These are phyloP conservation scores for Coniosporium tulheliwenetii DNA, from an alignment of 2,329 filamentous ascomycete species.

Conservation along the genomic window DNA sequence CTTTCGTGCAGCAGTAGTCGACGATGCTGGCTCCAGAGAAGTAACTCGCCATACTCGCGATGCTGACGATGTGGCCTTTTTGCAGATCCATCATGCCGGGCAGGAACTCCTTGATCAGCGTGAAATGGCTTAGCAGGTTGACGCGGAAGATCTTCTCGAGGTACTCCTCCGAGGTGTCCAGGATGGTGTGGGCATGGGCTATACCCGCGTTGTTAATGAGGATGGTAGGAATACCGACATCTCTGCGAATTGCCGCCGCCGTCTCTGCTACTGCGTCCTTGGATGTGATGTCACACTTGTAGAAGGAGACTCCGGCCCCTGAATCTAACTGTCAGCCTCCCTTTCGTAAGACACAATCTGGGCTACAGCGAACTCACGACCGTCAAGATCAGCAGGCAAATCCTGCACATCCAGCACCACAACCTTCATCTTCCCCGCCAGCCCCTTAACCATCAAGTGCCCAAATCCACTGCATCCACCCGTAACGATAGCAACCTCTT, in stretches of 20 bases:
- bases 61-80: constrained; percentile 41
- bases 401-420: constrained; percentile 21
- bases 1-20: constrained; percentile 38
- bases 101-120: constrained; percentile 34
- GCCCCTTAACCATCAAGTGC: constrained; percentile 16
- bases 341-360: background rate
- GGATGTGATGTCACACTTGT: constrained; percentile 32
- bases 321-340: too few relatives aligned
- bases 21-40: constrained; percentile 30
- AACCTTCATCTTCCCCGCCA: constrained; percentile 18
- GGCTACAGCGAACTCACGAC: constrained; percentile 2
- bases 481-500: constrained; percentile 21
- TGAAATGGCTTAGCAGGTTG: constrained; percentile 35
- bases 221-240: constrained; percentile 28
- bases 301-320: constrained; percentile 16
- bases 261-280: constrained; percentile 27
- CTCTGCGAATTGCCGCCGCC: constrained; percentile 20
- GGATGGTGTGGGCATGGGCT: constrained; percentile 28
- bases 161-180: constrained; percentile 26
- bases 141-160: constrained; percentile 35
- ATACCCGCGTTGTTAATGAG: constrained; percentile 37
- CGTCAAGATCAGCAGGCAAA: constrained; percentile 15
- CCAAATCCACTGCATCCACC: constrained; percentile 23
- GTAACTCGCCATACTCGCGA: constrained; percentile 38
- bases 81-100: constrained; percentile 33